These are phyloP conservation scores for Aspergillus awamori DNA, from an alignment of 2,329 filamentous ascomycete species.

Conservation along the genomic window DNA sequence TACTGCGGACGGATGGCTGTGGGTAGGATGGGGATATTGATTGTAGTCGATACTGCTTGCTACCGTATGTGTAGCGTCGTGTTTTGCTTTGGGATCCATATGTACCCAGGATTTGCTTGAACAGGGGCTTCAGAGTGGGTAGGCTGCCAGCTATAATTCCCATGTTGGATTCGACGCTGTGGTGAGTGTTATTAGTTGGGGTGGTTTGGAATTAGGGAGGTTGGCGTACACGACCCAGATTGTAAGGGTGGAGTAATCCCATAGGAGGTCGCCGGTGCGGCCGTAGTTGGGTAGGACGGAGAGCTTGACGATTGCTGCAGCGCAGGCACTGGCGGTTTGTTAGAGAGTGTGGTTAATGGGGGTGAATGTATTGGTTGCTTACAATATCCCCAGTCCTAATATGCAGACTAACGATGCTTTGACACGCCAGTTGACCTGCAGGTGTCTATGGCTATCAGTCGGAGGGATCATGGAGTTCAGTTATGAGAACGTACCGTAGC, in stretches of 20 bases:
- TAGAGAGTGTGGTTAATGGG: not conserved
- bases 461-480: too few relatives aligned
- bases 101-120: constrained; percentile 29
- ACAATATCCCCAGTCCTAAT: constrained; percentile 50
- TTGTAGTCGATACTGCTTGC: constrained; percentile 18
- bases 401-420: constrained; percentile 44
- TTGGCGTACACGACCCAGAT: constrained; percentile 47
- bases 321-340: constrained; percentile 37
- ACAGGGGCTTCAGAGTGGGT: constrained; percentile 36
- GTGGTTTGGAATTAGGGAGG: too few relatives aligned
- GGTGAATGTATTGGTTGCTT: constrained; percentile 10
- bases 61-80: constrained; percentile 15
- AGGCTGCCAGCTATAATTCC: constrained; percentile 38
- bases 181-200: not conserved
- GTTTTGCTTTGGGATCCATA: constrained; percentile 22
- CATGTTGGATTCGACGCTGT: constrained; percentile 32
- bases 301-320: constrained; percentile 48
- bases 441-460: constrained; percentile 21
- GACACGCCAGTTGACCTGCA: constrained; percentile 43
- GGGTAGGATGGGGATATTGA: constrained; percentile 13
- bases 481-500: constrained; percentile 30
- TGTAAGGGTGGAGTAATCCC: constrained; percentile 52
- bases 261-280: constrained; percentile 46
- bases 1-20: not conserved
- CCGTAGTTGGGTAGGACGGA: constrained; percentile 45